These are phyloP conservation scores for Grosmannia serpens DNA, from an alignment of 2,329 filamentous ascomycete species.

Conservation along the genomic window DNA sequence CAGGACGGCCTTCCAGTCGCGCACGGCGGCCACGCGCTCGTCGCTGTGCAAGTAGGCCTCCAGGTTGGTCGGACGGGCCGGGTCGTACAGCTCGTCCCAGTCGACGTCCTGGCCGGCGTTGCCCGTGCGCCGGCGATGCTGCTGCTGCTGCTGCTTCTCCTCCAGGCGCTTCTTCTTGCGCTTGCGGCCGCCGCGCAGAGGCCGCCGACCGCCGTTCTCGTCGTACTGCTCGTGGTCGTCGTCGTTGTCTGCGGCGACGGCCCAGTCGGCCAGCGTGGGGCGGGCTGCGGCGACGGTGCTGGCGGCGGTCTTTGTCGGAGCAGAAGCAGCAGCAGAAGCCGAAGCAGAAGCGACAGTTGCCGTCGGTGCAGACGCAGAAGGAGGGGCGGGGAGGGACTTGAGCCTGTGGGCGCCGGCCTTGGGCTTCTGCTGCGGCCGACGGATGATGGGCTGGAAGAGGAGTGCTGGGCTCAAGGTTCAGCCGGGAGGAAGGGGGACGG, in stretches of 20 bases:
- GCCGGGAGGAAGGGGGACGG: background rate
- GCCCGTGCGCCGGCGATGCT: constrained; percentile 37
- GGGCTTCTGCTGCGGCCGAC: constrained; percentile 57
- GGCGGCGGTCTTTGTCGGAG: constrained; percentile 14
- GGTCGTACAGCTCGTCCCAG: constrained; percentile 90
- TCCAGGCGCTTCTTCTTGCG: constrained; percentile 44
- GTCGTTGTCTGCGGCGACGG: constrained; percentile 36
- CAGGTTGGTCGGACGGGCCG: constrained; percentile 68
- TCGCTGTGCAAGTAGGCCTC: constrained; percentile 78
- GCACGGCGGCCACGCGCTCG: constrained; percentile 66
- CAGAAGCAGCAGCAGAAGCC: constrained; percentile 14
- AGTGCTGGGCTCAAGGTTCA: constrained; percentile 36
- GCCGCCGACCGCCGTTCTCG: constrained; percentile 20
- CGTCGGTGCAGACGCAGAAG: background rate
- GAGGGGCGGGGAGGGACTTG: constrained; percentile 29
- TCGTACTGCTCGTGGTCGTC: constrained; percentile 1
- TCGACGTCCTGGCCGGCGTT: constrained; percentile 43
- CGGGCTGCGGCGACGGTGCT: constrained; percentile 13
- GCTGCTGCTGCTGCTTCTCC: constrained; percentile 37
- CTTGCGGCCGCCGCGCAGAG: constrained; percentile 54
- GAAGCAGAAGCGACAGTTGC: constrained; percentile 15
- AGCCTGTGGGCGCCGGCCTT: constrained; percentile 29
- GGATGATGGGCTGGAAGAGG: constrained; percentile 77
- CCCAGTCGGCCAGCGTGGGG: constrained; percentile 68
- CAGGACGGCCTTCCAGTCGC: constrained; percentile 75